A percentile compares a stretch with the other conserved stretches of the same genome.
phyloP scores from a whole-genome alignment of 495 filamentous ascomycete genomes.

The Trichoderma parareesei region DNA sequence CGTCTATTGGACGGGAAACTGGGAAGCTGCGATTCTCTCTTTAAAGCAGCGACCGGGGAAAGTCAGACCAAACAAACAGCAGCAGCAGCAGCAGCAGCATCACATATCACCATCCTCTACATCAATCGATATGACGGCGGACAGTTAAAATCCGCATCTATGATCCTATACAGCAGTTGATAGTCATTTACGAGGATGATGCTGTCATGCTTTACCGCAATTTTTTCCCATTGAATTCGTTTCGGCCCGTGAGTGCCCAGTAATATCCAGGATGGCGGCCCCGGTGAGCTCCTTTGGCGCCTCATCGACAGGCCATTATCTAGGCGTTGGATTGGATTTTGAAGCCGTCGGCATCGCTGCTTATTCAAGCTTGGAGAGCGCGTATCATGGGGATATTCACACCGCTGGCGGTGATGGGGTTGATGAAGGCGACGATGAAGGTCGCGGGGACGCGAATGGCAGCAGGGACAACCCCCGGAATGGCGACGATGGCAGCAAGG shows the following conservation, averaged over 20 bases:
- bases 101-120: too few species aligned
- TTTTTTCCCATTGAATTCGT: background rate
- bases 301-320: background rate
- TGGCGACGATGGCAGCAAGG: background rate
- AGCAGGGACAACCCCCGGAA: background rate
- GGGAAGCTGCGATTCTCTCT: background rate
- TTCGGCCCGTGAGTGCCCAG: background rate
- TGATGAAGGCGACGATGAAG: background rate
- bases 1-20: background rate
- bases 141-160: too few species aligned
- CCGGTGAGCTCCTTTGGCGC: background rate
- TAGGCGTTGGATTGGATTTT: background rate
- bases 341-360: background rate
- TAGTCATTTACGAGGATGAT: too few species aligned
- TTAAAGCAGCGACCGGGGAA: constrained; percentile 1
- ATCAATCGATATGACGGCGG: too few species aligned
- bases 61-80: background rate
- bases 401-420: background rate
- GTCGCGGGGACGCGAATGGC: background rate
- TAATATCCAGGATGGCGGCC: background rate
- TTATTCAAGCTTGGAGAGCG: background rate
- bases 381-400: background rate
- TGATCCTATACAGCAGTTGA: too few species aligned
- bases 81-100: background rate
- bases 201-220: too few species aligned